These are phyloP conservation scores for Cantharellus anzutake DNA, from an alignment of 768 basidiomycete species.

Conservation along the genomic window DNA sequence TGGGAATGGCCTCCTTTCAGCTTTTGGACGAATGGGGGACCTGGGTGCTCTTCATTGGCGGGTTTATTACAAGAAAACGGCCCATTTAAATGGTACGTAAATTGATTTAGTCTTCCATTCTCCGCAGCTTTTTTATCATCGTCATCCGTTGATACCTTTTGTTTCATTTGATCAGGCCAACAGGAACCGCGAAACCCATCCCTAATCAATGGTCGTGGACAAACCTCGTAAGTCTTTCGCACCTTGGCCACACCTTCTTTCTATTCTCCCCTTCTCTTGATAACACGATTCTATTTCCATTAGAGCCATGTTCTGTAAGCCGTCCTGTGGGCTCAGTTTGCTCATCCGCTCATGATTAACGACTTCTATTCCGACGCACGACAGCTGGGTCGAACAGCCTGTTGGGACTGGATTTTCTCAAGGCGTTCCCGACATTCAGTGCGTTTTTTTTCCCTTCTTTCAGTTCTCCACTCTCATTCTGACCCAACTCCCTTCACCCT, in stretches of 20 bases:
- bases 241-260: background rate
- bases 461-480: background rate
- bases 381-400: slow-evolving; percentile 50
- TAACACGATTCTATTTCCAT: background rate
- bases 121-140: background rate
- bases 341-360: background rate
- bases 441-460: slow-evolving; percentile 10
- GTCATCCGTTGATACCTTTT: background rate
- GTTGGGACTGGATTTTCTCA: slow-evolving; percentile 65
- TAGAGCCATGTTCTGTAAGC: background rate
- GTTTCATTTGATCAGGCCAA: background rate
- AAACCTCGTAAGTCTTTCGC: background rate
- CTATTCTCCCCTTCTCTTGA: background rate
- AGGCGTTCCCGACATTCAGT: slow-evolving; percentile 36
- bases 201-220: background rate
- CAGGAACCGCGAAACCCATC: background rate
- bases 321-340: background rate
- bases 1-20: background rate
- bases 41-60: slow-evolving; percentile 1
- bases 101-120: background rate
- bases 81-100: background rate
- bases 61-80: slow-evolving; percentile 1
- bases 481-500: background rate
- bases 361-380: background rate
- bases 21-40: slow-evolving; percentile 1